phyloP scores from a whole-genome alignment of 2,329 filamentous ascomycete genomes.

The Aspergillus sp. region DNA sequence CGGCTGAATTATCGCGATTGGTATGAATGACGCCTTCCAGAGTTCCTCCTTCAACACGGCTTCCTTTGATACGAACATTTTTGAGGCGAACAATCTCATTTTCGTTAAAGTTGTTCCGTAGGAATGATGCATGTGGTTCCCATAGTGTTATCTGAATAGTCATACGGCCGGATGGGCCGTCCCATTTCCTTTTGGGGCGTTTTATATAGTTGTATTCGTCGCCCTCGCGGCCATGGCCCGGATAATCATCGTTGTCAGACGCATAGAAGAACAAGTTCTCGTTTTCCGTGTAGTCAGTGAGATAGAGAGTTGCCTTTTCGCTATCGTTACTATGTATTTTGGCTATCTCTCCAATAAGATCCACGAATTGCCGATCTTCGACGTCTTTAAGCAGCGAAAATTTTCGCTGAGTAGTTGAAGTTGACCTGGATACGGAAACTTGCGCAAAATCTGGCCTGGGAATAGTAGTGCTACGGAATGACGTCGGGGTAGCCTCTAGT shows the following conservation, averaged over 20 bases:
- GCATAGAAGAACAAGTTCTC: conserved; percentile 58
- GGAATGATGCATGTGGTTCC: conserved; percentile 63
- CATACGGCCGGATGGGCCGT: conserved; percentile 71
- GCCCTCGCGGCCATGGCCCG: conserved; percentile 44
- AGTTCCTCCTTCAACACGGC: conserved; percentile 48
- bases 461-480: conserved; percentile 12
- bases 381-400: conserved; percentile 67
- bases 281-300: conserved; percentile 83
- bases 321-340: conserved; percentile 49
- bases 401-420: conserved; percentile 11
- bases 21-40: conserved; percentile 72
- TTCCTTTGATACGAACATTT: conserved; percentile 71
- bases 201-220: conserved; percentile 58
- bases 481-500: conserved; percentile 21
- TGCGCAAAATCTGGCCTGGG: background rate
- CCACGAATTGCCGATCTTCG: conserved; percentile 56
- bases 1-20: conserved; percentile 54
- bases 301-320: conserved; percentile 63
- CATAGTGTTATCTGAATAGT: conserved; percentile 72
- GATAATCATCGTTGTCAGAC: conserved; percentile 31
- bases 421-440: conserved; percentile 7
- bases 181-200: conserved; percentile 54
- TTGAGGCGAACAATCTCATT: conserved; percentile 64
- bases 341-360: conserved; percentile 72
- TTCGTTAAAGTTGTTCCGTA: conserved; percentile 56